Percentiles rank a stretch among this genome's conserved stretches.
phyloP scores from a whole-genome alignment of 1,284 basidiomycete genomes.

The Phenoliferia sp. region DNA sequence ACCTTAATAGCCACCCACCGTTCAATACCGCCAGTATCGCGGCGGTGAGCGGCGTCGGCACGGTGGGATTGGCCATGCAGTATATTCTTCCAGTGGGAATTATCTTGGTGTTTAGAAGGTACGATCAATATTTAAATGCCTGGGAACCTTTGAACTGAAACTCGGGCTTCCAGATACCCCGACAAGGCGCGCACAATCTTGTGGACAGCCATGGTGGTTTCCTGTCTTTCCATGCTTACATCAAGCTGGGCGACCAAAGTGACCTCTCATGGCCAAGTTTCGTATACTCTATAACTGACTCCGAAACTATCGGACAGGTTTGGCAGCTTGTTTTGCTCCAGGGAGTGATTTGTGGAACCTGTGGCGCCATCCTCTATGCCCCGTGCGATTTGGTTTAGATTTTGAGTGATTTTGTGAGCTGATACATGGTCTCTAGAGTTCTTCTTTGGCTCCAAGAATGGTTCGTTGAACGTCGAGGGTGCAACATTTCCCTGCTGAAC shows the following conservation, averaged over 20 bases:
- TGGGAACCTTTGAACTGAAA: not conserved
- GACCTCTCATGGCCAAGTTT: not conserved
- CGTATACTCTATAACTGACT: not conserved
- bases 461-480: conserved; percentile 13
- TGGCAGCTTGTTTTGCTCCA: conserved; percentile 23
- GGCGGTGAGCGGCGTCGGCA: conserved; percentile 13
- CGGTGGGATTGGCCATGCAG: conserved; percentile 18
- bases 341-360: conserved; percentile 9
- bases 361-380: conserved; percentile 18
- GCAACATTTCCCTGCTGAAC: not conserved
- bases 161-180: conserved; percentile 15
- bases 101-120: not conserved
- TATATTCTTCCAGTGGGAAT: conserved; percentile 3
- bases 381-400: no score
- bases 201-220: conserved; percentile 4
- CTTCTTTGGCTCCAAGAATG: conserved; percentile 22
- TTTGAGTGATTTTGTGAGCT: no score
- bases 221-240: conserved; percentile 9
- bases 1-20: not conserved
- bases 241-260: conserved; percentile 21
- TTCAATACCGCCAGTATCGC: not conserved
- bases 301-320: not conserved
- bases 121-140: no score
- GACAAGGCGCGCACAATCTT: conserved; percentile 14
- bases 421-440: no score